Conservation (phyloP, 2,329 filamentous ascomycete genomes). For the Cladophialophora yegresii region DNA sequence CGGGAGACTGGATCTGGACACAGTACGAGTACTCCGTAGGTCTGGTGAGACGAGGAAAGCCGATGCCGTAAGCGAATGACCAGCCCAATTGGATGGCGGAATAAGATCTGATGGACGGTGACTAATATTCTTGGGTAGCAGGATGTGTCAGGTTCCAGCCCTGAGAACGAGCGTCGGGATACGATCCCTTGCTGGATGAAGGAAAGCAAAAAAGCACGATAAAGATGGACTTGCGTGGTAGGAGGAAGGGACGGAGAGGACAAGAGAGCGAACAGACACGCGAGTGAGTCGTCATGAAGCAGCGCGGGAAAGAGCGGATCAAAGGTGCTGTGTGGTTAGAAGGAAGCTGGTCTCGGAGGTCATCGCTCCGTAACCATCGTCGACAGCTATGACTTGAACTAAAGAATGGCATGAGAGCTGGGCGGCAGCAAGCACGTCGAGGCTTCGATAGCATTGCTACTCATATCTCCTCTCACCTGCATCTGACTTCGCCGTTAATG, state of each 20-base stretch:
- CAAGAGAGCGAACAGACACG: neutral
- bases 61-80: neutral
- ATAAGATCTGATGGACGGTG: neutral
- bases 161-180: neutral
- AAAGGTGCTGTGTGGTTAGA: neutral
- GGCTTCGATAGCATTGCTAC: neutral
- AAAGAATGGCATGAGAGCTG: neutral
- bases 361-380: neutral
- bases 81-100: neutral
- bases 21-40: neutral
- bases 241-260: neutral
- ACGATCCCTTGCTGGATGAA: neutral
- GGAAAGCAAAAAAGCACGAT: neutral
- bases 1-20: neutral
- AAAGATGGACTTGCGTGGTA: neutral
- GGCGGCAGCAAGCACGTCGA: neutral
- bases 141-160: neutral
- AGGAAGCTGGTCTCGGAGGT: neutral
- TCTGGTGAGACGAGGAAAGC: constrained; percentile 5
- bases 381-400: too few species aligned
- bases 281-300: neutral
- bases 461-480: neutral
- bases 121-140: neutral
- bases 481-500: neutral
- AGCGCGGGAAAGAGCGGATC: neutral